Conservation (phyloP, 768 basidiomycete species). For the Pulveroboletus sp. region DNA sequence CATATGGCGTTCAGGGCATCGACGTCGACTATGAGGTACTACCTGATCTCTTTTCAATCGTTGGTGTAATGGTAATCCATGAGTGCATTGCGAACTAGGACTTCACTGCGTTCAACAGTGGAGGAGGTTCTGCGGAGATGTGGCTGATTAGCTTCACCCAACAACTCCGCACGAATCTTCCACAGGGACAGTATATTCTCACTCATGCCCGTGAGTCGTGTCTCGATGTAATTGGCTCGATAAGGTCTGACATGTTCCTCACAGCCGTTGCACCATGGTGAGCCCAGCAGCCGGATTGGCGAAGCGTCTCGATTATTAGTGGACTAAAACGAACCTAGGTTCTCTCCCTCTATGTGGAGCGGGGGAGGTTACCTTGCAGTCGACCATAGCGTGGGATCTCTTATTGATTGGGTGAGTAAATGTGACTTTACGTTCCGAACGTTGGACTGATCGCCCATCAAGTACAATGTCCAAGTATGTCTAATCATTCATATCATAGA, state of each 20-base stretch:
- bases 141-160: conserved; percentile 34
- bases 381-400: conserved; percentile 33
- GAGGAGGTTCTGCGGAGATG: conserved; percentile 35
- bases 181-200: conserved; percentile 30
- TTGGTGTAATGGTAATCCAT: background rate
- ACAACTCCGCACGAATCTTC: conserved; percentile 31
- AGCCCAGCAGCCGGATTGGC: background rate
- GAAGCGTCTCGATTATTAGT: background rate
- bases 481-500: background rate
- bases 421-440: background rate
- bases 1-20: conserved; percentile 45
- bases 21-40: conserved; percentile 51
- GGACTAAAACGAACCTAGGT: conserved; percentile 10
- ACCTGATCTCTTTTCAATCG: background rate
- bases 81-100: conserved; percentile 18
- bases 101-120: conserved; percentile 30
- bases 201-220: conserved; percentile 33
- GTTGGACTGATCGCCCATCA: background rate
- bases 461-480: conserved; percentile 39
- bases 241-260: background rate
- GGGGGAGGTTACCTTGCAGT: conserved; percentile 38
- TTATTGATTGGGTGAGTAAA: conserved; percentile 42
- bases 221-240: background rate
- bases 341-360: conserved; percentile 16
- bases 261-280: conserved; percentile 22